These are phyloP conservation scores for Serendipita indica DNA, from an alignment of 768 basidiomycete genomes.

Conservation along the genomic window DNA sequence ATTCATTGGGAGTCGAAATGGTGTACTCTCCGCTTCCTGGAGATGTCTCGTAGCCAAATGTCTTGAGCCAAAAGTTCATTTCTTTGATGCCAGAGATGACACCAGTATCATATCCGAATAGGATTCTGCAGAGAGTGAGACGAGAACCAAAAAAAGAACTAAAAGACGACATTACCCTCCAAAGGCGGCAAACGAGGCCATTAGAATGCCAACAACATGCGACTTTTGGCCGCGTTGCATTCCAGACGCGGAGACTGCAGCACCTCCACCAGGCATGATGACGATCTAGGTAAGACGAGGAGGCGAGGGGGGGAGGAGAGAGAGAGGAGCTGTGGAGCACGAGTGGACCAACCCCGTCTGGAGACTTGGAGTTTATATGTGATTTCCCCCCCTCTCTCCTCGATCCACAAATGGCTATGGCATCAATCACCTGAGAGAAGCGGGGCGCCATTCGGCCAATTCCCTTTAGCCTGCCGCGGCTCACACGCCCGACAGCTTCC, in stretches of 20 bases:
- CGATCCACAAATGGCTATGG: too few relatives aligned
- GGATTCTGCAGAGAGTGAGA: constrained; percentile 12
- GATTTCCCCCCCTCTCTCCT: too few relatives aligned
- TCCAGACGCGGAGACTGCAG: neutral
- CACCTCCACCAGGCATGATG: constrained; percentile 10
- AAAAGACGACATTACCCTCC: constrained; percentile 16
- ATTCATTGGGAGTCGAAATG: constrained; percentile 22
- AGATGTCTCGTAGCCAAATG: constrained; percentile 24
- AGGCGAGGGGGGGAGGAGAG: neutral
- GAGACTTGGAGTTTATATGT: too few relatives aligned
- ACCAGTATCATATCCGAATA: constrained; percentile 65
- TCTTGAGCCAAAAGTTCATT: constrained; percentile 27
- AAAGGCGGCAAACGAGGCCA: constrained; percentile 22
- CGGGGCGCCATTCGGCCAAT: too few relatives aligned
- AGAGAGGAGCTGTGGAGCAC: neutral
- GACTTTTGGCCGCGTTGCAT: constrained; percentile 5
- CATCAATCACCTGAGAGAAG: too few relatives aligned
- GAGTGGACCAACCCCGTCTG: too few relatives aligned
- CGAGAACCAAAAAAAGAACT: neutral
- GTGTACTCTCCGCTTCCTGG: constrained; percentile 21
- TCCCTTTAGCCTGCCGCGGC: too few relatives aligned
- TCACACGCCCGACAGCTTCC: too few relatives aligned
- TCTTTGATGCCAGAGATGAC: constrained; percentile 63
- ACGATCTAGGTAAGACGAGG: neutral
- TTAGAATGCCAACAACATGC: constrained; percentile 14